Percentiles rank a stretch among this genome's conserved stretches.
phyloP scores from a whole-genome alignment of 257 asterid genomes.

The Ilex asprella region DNA sequence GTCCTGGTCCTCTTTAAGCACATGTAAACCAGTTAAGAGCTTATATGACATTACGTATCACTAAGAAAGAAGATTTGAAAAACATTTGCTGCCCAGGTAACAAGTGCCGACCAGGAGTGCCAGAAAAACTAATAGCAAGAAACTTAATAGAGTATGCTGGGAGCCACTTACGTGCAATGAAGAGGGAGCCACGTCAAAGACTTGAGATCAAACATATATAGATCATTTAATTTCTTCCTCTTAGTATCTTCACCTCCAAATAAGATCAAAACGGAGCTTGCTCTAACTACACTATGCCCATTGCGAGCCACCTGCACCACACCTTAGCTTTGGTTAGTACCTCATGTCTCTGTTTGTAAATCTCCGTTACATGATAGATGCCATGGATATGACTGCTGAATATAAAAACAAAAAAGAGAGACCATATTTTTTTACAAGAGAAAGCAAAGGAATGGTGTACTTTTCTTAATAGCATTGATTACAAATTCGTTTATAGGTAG shows the following conservation, averaged over 20 bases:
- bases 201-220: slow-evolving; percentile 94
- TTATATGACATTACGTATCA: slow-evolving; percentile 6
- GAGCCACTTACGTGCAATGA: slow-evolving; percentile 84
- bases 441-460: too few relatives aligned
- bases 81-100: slow-evolving; percentile 2
- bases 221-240: slow-evolving; percentile 83
- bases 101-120: neutral
- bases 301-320: slow-evolving; percentile 76
- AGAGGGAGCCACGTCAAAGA: slow-evolving; percentile 98
- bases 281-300: slow-evolving; percentile 90
- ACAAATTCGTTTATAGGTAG: too few relatives aligned
- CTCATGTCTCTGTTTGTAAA: neutral
- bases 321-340: slow-evolving; percentile 12
- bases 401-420: too few relatives aligned
- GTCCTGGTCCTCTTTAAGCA: slow-evolving; percentile 72
- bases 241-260: slow-evolving; percentile 93
- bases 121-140: slow-evolving; percentile 3
- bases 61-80: slow-evolving; percentile 1
- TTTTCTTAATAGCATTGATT: too few relatives aligned
- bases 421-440: too few relatives aligned
- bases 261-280: slow-evolving; percentile 69
- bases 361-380: too few relatives aligned
- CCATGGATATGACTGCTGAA: too few relatives aligned
- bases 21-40: slow-evolving; percentile 9
- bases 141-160: neutral